phyloP scores from a whole-genome alignment of 208 protist species.

The Phytomonas francai region DNA sequence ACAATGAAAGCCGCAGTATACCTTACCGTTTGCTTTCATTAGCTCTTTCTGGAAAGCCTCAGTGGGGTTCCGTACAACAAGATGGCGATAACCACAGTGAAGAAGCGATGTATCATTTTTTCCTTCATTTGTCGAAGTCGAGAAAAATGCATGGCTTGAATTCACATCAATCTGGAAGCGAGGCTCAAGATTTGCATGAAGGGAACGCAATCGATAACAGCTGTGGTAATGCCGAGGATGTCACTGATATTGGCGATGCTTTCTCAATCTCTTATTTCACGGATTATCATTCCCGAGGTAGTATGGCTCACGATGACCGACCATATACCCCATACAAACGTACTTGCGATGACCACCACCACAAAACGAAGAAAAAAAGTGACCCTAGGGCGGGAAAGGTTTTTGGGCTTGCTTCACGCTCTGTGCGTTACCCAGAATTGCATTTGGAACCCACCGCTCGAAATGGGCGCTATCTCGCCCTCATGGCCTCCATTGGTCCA shows the following conservation, averaged over 20 bases:
- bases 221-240: not conserved
- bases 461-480: constrained; percentile 68
- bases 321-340: not conserved
- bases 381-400: not conserved
- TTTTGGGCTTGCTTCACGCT: not conserved
- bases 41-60: constrained; percentile 36
- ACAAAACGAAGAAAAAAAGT: not conserved
- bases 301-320: not conserved
- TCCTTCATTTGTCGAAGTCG: not conserved
- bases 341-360: not conserved
- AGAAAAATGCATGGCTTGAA: not conserved
- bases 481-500: constrained; percentile 64
- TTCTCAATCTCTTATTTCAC: not conserved
- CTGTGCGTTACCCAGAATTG: not conserved
- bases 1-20: constrained; percentile 25
- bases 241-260: not conserved
- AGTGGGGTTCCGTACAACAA: constrained; percentile 20
- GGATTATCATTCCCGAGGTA: not conserved
- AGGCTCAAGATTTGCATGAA: not conserved
- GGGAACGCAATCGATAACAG: not conserved
- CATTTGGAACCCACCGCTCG: constrained; percentile 29
- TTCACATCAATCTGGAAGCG: not conserved
- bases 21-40: constrained; percentile 54
- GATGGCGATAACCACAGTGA: not conserved
- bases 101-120: not conserved